These are phyloP conservation scores for Blastobotrys parvus DNA, from an alignment of 805 yeast genomes.

Conservation along the genomic window DNA sequence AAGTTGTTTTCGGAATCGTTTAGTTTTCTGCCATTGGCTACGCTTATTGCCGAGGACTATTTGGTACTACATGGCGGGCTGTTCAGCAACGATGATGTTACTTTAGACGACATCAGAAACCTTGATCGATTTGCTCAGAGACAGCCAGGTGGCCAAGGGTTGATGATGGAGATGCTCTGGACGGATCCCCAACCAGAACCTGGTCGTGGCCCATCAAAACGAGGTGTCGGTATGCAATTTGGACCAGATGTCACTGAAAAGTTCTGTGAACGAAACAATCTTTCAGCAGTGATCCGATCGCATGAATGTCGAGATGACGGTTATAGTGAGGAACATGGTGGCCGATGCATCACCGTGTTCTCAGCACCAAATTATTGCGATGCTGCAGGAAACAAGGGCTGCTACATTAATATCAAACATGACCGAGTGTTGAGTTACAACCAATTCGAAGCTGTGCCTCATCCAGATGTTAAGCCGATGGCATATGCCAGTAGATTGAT, in stretches of 20 bases:
- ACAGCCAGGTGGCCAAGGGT: slow-evolving; percentile 86
- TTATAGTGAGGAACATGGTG: slow-evolving; percentile 78
- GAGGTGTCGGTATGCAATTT: slow-evolving; percentile 94
- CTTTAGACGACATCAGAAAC: slow-evolving; percentile 63
- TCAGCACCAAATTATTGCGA: slow-evolving; percentile 98
- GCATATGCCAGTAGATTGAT: slow-evolving; percentile 52
- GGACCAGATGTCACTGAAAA: slow-evolving; percentile 89
- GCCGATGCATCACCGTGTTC: slow-evolving; percentile 84
- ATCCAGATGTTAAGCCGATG: slow-evolving; percentile 92
- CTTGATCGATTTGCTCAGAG: slow-evolving; percentile 56
- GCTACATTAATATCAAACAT: slow-evolving; percentile 62
- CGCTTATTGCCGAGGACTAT: slow-evolving; percentile 68
- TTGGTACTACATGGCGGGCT: slow-evolving; percentile 94
- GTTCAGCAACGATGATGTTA: slow-evolving; percentile 66
- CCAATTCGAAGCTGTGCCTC: slow-evolving; percentile 74
- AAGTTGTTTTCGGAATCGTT: slow-evolving; percentile 81
- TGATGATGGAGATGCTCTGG: slow-evolving; percentile 96
- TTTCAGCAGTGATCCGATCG: slow-evolving; percentile 79
- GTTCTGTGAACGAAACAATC: slow-evolving; percentile 63
- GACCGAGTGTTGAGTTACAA: slow-evolving; percentile 43
- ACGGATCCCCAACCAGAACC: slow-evolving; percentile 80
- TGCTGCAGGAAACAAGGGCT: slow-evolving; percentile 83
- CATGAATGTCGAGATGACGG: slow-evolving; percentile 96
- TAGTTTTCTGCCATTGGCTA: slow-evolving; percentile 76
- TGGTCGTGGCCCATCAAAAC: slow-evolving; percentile 81